Base-by-base conservation (phyloP, 1,284 basidiomycete genomes). In the Papiliotrema laurentii region DNA sequence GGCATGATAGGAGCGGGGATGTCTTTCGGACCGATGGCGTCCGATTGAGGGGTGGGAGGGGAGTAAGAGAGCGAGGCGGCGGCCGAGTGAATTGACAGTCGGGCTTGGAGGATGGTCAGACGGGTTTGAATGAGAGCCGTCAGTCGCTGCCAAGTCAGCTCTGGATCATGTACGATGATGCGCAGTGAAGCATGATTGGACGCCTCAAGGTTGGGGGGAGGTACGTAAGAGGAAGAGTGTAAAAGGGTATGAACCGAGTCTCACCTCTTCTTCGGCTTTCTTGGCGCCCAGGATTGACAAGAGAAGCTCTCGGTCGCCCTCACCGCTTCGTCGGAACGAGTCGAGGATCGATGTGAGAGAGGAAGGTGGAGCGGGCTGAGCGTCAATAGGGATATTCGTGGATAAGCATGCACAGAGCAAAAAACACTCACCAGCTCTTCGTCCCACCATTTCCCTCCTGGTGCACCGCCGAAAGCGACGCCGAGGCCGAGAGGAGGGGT, bases 201-300 rank as follows among this genome's bases (percentile, higher is more conserved):
- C 14, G 33, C 18, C 3, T 36, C 34, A 39, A 22, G 24, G n/a
- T 37, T 25, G 14, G 19, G 22, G 25, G 10, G 37, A 4, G 27
- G 5, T 33, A 28, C 40, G 28, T 13, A 14, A 41, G 39, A 27
- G 13, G 10, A 43, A 34, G 24, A 24, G 28, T 3, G 16, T 13
- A 22, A 22, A 24, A 30, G 38, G 38, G 4, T 22, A 24, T n/a
- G n/a, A 30, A 37, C 16, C 18, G 27, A 34, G 37, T 69, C 78
- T 49, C 39, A 84, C 84, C 81, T 91, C 86, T 69, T 93, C 89
- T 69, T 93, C 89, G 22, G 89, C 84, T 53, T 83, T 81, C 76
- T 93, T 92, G 68, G 89, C 89, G 55, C 85, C 87, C 45, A 93
- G 77, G 79, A 93, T 87, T 58, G 87, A 82, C 42, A 92, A 79